phyloP scores from a whole-genome alignment of 495 filamentous ascomycete species.

The Thermochaetoides thermophila region DNA sequence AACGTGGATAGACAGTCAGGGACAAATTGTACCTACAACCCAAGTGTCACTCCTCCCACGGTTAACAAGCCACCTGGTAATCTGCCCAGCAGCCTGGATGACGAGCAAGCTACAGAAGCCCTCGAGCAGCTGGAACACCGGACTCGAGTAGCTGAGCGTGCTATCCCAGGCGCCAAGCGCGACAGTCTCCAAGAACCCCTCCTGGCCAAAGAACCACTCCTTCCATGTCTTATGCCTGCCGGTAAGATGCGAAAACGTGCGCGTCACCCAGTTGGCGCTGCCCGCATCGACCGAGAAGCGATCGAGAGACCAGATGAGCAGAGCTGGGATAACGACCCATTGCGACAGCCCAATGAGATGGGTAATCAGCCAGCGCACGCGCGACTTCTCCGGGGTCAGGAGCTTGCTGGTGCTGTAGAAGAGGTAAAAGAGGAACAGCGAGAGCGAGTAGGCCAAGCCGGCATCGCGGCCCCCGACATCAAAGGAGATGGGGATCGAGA shows the following conservation, averaged over 20 bases:
- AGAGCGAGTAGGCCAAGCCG: constrained; percentile 81
- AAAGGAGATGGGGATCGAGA: constrained; percentile 89
- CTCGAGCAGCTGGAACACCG: constrained; percentile 84
- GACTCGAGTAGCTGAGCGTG: constrained; percentile 80
- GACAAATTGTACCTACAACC: constrained; percentile 53
- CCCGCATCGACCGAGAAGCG: constrained; percentile 81
- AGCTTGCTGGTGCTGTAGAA: constrained; percentile 69
- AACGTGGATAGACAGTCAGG: constrained; percentile 5
- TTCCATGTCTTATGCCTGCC: constrained; percentile 48
- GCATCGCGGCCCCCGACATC: constrained; percentile 92
- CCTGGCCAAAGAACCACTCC: constrained; percentile 73
- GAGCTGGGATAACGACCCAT: constrained; percentile 65
- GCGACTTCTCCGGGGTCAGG: constrained; percentile 63
- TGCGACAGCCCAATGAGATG: constrained; percentile 55
- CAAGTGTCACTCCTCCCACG: constrained; percentile 82
- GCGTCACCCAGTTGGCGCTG: constrained; percentile 61
- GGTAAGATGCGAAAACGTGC: constrained; percentile 48
- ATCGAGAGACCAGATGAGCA: constrained; percentile 88
- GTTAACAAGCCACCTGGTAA: constrained; percentile 93
- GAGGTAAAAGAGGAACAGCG: constrained; percentile 79
- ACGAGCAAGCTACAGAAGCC: constrained; percentile 94
- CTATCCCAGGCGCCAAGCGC: constrained; percentile 83
- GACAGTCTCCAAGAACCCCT: constrained; percentile 59
- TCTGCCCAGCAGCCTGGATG: constrained; percentile 85
- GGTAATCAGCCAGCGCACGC: constrained; percentile 54